Evolutionary conservation across 345 rosid species (phyloP).

Genomic region (Toxicodendron radicans): DNA sequence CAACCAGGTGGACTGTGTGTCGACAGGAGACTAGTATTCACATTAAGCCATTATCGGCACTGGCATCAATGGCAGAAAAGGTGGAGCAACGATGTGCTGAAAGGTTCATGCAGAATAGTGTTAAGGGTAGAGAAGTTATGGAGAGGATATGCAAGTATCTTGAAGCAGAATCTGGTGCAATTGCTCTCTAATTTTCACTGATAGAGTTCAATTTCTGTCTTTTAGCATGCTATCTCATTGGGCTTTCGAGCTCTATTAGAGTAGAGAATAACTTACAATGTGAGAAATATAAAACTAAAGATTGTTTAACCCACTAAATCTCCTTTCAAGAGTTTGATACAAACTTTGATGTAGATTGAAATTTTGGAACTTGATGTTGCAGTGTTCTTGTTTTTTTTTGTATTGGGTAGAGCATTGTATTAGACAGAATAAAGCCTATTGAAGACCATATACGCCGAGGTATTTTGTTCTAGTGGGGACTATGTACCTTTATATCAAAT

Average conservation of each 20-base stretch:
- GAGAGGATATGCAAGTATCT: slow-evolving; percentile 95
- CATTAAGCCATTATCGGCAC: slow-evolving; percentile 82
- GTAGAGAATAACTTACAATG: slow-evolving; percentile 16
- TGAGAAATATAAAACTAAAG: not conserved
- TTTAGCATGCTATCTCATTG: not conserved
- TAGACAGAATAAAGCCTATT: too few species aligned
- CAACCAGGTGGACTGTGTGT: slow-evolving; percentile 75
- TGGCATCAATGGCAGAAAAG: slow-evolving; percentile 98
- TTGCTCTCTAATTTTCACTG: slow-evolving; percentile 36
- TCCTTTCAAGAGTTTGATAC: not conserved
- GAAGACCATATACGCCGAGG: too few species aligned
- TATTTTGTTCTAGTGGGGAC: too few species aligned
- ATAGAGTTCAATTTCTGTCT: not conserved
- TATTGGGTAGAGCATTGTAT: too few species aligned
- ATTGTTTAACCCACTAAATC: slow-evolving; percentile 1
- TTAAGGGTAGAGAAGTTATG: slow-evolving; percentile 92
- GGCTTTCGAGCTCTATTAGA: slow-evolving; percentile 9
- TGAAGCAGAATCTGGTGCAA: slow-evolving; percentile 80
- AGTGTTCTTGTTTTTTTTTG: not conserved
- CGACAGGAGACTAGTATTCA: slow-evolving; percentile 85
- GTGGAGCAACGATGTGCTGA: slow-evolving; percentile 89
- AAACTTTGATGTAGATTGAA: slow-evolving; percentile 12
- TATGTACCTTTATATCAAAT: too few species aligned
- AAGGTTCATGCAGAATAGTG: slow-evolving; percentile 88
- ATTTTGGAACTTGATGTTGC: not conserved